Base-by-base conservation (phyloP, 192 early-diverging fungal species). In the Spizellomyces sp. region DNA sequence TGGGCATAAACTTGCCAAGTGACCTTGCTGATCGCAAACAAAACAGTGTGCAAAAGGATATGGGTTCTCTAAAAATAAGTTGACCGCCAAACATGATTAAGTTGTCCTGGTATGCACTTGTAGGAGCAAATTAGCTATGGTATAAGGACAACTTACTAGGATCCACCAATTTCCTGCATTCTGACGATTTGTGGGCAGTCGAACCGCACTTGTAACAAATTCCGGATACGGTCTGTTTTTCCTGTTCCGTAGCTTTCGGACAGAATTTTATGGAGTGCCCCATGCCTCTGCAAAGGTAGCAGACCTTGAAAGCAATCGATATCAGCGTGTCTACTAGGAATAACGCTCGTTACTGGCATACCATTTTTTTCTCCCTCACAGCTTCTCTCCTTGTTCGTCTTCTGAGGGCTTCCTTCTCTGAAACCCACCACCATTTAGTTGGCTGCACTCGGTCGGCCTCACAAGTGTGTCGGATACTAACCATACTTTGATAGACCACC, bases 171-270 rank as follows among this genome's bases (percentile, higher is more conserved):
- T 90, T 81, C 71, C 83, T 84, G 66, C 96, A 98, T 56, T 89
- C 69, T 64, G 90, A 90, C n/a, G 90, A 84, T 21, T 79, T 90
- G 77, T 98, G 96, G 60, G 94, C 92, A 5, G 81, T 78, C 5
- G 93, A 91, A 19, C 95, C 93, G 77, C 96, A 98, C 64, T 88
- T 92, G 77, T 93, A 96, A 79, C 96, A 98, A 41, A 95, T 85
- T 12, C 89, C 88, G 19, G 62, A 67, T 48, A n/a, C 55, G 15
- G 36, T 43, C 17, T 9, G 15, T 70, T 69, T 64, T 8, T 63
- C 69, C 8, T 66, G 21, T 47, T 69, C 70, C 17, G 55, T 43
- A 45, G 74, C 68, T 48, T 71, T 73, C 12, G 94, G 93, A 75
- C 95, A 98, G 76, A 90, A 83, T 58, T 87, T 89, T 66, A 94